Evolutionary conservation across 2,329 filamentous ascomycete genomes (phyloP).

Genomic region (Setomelanomma holmii): DNA sequence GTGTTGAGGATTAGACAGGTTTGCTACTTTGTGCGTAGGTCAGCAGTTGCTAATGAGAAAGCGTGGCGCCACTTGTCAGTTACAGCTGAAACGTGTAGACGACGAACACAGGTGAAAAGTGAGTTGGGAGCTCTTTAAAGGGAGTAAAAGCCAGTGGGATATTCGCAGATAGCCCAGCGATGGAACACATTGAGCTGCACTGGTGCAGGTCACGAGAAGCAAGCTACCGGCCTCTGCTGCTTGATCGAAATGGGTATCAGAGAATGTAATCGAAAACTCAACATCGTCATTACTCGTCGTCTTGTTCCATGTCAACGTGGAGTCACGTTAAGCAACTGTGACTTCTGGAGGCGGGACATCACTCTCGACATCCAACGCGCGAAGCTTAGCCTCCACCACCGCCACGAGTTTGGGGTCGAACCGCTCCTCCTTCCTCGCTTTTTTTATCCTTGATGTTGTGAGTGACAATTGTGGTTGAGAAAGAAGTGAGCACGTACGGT

Average conservation of each 20-base stretch:
- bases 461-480: slow-evolving; percentile 4
- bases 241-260: too few species aligned
- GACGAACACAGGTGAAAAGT: too few species aligned
- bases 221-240: too few species aligned
- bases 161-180: too few species aligned
- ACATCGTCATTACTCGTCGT: background rate
- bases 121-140: too few species aligned
- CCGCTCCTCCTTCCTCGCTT: slow-evolving; percentile 61
- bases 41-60: too few species aligned
- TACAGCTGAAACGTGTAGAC: background rate
- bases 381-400: slow-evolving; percentile 64
- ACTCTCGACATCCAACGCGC: slow-evolving; percentile 36
- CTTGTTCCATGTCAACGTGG: too few species aligned
- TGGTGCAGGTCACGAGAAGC: too few species aligned
- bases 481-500: slow-evolving; percentile 47
- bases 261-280: too few species aligned
- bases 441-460: slow-evolving; percentile 57
- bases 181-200: too few species aligned
- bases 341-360: slow-evolving; percentile 26
- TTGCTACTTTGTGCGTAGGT: too few species aligned
- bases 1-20: too few species aligned
- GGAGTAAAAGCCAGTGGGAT: background rate
- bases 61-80: background rate
- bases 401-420: slow-evolving; percentile 68
- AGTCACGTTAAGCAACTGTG: slow-evolving; percentile 16